Conservation (phyloP, 108 stramenopile genomes). For the Pseudonitzschia multiseries region DNA sequence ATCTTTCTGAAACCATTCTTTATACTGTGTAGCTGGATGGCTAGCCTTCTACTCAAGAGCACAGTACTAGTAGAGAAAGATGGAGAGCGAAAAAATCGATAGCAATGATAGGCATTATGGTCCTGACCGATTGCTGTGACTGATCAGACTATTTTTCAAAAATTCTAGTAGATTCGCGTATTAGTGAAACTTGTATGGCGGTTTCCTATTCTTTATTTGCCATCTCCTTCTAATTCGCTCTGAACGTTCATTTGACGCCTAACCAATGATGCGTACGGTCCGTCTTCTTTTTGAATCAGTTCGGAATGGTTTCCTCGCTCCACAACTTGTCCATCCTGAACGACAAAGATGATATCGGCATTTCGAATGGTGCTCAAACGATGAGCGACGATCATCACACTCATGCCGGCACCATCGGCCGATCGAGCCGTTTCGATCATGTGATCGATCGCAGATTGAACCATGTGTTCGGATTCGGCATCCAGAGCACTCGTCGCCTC, state of each 20-base stretch:
- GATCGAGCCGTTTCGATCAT: slow-evolving; percentile 48
- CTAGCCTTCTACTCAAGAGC: too few species aligned
- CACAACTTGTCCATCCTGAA: slow-evolving; percentile 74
- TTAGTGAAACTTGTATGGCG: too few species aligned
- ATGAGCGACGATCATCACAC: slow-evolving; percentile 93
- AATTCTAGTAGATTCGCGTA: too few species aligned
- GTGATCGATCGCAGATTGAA: slow-evolving; percentile 83
- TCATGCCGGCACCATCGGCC: slow-evolving; percentile 44
- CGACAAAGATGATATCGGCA: slow-evolving; percentile 90
- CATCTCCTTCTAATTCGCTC: slow-evolving; percentile 29
- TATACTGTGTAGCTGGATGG: too few species aligned
- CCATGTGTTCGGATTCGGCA: slow-evolving; percentile 60
- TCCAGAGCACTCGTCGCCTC: slow-evolving; percentile 60
- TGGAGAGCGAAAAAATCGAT: too few species aligned
- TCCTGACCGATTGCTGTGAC: too few species aligned
- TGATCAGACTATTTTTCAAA: too few species aligned
- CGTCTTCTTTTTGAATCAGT: slow-evolving; percentile 60
- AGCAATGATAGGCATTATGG: too few species aligned
- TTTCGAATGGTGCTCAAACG: slow-evolving; percentile 84
- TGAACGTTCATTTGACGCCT: slow-evolving; percentile 58
- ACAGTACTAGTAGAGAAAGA: too few species aligned
- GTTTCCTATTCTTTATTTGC: too few species aligned
- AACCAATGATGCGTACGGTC: slow-evolving; percentile 66
- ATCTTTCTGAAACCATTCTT: too few species aligned
- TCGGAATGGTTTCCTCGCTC: slow-evolving; percentile 90